Evolutionary conservation across 306 rosid species (phyloP).

Genomic region (Vicia villosa): DNA sequence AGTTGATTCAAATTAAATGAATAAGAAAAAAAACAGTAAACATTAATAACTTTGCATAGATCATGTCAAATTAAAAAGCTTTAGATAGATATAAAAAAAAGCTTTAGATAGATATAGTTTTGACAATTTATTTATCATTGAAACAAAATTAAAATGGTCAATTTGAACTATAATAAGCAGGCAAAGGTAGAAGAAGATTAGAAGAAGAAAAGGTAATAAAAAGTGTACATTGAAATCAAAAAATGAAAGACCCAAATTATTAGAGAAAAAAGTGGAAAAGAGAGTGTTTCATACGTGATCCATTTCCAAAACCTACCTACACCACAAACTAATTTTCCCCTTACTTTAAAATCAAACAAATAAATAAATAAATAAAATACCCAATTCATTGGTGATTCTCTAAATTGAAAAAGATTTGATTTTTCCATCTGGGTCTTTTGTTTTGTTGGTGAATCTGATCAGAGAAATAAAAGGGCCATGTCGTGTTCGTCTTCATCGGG

Average conservation of each 20-base stretch:
- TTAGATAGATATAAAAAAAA: no score
- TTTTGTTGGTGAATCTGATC: conserved; percentile 4
- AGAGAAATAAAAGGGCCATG: conserved; percentile 57
- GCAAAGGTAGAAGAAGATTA: background rate
- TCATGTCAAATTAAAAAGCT: no score
- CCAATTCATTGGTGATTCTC: conserved; percentile 13
- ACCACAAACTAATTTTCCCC: conserved; percentile 19
- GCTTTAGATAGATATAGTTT: no score
- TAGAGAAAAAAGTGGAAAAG: conserved; percentile 68
- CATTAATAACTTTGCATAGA: no score
- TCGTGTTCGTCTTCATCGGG: conserved; percentile 91
- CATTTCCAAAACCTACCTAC: conserved; percentile 41
- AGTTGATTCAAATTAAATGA: no score
- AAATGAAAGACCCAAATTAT: conserved; percentile 41
- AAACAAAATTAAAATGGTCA: no score
- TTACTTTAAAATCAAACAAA: conserved; percentile 30
- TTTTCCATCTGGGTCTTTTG: conserved; percentile 8
- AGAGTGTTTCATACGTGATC: conserved; percentile 18
- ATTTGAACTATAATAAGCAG: no score
- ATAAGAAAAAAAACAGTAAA: no score
- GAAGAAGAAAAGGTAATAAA: background rate
- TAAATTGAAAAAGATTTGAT: background rate
- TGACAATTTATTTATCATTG: no score
- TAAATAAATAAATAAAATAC: conserved; percentile 18
- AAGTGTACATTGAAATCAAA: background rate